Percentiles rank a stretch among this genome's conserved stretches.
Evolutionary conservation across 2,329 filamentous ascomycete species (phyloP).

Genomic region (Chaetothyriales sp.): DNA sequence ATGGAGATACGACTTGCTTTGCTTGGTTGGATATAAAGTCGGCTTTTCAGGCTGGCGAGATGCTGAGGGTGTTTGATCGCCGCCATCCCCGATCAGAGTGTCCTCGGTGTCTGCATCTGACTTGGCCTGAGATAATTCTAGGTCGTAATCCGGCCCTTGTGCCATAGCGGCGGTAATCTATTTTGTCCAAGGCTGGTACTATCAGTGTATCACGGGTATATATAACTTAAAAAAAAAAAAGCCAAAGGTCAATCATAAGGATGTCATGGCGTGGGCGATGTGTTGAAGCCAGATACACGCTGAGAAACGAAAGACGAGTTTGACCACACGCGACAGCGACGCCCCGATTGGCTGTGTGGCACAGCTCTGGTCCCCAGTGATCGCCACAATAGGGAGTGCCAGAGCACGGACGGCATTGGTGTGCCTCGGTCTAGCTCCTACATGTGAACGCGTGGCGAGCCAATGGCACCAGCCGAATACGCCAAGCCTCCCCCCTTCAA

Average conservation of each 20-base stretch:
- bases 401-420: neutral
- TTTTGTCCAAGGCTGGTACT: neutral
- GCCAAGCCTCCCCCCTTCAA: neutral
- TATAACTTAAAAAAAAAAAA: no score
- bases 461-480: neutral
- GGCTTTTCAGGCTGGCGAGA: neutral
- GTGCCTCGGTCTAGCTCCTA: neutral
- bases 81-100: neutral
- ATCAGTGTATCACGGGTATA: neutral
- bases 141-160: neutral
- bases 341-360: neutral
- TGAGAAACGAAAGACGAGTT: neutral
- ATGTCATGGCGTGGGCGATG: neutral
- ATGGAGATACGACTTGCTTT: conserved; percentile 18
- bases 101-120: neutral
- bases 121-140: neutral
- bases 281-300: neutral
- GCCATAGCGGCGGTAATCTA: neutral
- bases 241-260: neutral
- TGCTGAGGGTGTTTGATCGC: neutral
- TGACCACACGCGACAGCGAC: neutral
- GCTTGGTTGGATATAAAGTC: neutral
- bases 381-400: neutral
- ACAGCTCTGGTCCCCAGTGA: neutral
- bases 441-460: neutral